Evolutionary conservation across 2,329 filamentous ascomycete species (phyloP).

Genomic region (Cladosporium sphaerospermum): DNA sequence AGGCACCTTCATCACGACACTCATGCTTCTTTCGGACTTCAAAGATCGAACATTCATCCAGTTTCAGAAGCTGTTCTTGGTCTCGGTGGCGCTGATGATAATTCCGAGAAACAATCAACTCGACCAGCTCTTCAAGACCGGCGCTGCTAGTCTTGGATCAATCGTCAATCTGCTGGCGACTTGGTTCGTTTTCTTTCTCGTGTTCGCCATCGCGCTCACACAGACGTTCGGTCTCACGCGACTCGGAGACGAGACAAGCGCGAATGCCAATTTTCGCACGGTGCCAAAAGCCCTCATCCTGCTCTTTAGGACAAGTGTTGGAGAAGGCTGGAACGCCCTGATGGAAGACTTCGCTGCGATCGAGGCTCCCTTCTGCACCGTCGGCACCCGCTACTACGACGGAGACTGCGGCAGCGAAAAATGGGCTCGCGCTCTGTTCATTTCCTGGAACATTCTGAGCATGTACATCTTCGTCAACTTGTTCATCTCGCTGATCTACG

Average conservation of each 20-base stretch:
- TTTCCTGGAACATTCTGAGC: constrained; percentile 97
- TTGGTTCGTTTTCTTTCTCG: constrained; percentile 94
- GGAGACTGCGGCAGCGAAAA: constrained; percentile 88
- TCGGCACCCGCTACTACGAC: constrained; percentile 64
- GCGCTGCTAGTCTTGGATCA: constrained; percentile 81
- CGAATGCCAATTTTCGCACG: constrained; percentile 85
- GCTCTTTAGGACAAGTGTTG: constrained; percentile 85
- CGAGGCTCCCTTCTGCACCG: constrained; percentile 72
- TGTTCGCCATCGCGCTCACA: constrained; percentile 92
- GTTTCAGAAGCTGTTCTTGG: constrained; percentile 89
- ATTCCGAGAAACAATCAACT: constrained; percentile 96
- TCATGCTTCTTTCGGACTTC: constrained; percentile 62
- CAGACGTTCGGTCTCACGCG: constrained; percentile 93
- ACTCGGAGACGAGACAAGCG: constrained; percentile 65
- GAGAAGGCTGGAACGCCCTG: constrained; percentile 91
- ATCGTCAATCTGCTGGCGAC: constrained; percentile 91
- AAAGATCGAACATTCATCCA: constrained; percentile 59
- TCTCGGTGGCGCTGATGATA: constrained; percentile 79
- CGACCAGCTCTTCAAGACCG: constrained; percentile 98
- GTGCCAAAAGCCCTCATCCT: constrained; percentile 91
- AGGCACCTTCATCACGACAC: constrained; percentile 75
- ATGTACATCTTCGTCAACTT: constrained; percentile 99
- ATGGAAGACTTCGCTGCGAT: constrained; percentile 94
- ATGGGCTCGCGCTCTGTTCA: constrained; percentile 86
- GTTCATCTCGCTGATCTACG: constrained; percentile 97